Base-by-base conservation (phyloP, 192 early-diverging fungal genomes). In the Backusella macrospora region DNA sequence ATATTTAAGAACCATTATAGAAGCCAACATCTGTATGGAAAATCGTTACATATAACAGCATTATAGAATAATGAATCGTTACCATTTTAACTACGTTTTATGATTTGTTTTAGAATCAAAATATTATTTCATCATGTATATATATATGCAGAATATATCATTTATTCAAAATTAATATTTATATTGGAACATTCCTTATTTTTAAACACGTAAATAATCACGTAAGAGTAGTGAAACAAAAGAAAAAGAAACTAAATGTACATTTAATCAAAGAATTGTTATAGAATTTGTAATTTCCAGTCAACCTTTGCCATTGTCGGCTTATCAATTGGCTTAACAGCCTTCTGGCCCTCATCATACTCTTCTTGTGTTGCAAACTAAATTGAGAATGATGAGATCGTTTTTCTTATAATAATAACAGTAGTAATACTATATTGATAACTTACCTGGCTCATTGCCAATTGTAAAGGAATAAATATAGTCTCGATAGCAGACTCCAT, bases 381-480 rank as follows among this genome's bases (percentile, higher is more conserved):
- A 42, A 21, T 44, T 23, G 21, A 75, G 13, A 21, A 34, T 16
- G 18, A 34, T 18, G 5, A 45, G 26, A 39, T 44, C 14, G 16
- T 47, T 47, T 55, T 46, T 18, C 48, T 38, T 12, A 49, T 70
- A 7, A 23, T 52, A 7, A 42, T 18, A n/a, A 18, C 21, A 2
- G 40, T 70, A 7, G 16, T 52, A 7, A 42, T 18, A 9, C 29
- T 38, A 2, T 18, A 10, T 18, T 63, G 13, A 48, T 59, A 26
- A 23, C 38, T 71, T 78, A 78, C 76, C 52, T 71, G 62, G 21
- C 48, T 71, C 4, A 59, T 39, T 8, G 67, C 66, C 39, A 81
- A 59, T 49, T 81, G 75, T n/a, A 81, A 59, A 40, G 85, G 83
- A 7, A 86, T 84, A 81, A 92, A 92, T 9, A 90, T 84, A 65